Evolutionary conservation across 2,329 filamentous ascomycete genomes (phyloP).

Genomic region (Talaromyces sp.): DNA sequence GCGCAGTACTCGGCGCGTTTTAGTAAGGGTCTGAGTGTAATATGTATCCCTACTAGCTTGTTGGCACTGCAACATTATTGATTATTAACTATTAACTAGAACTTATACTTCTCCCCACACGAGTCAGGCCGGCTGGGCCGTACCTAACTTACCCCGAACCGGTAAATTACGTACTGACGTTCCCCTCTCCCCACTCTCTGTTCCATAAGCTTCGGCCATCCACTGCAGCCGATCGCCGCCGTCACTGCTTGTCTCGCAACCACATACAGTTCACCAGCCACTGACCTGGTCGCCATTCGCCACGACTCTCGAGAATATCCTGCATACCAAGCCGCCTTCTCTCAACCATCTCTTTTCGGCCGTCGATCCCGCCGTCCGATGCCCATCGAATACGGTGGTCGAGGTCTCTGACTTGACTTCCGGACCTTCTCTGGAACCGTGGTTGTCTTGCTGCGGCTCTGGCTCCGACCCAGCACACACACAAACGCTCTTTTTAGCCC

Average conservation of each 20-base stretch:
- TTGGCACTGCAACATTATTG: neutral
- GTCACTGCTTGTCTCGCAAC: neutral
- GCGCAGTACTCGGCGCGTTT: neutral
- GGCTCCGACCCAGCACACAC: neutral
- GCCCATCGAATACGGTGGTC: neutral
- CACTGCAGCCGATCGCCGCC: neutral
- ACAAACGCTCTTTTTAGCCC: neutral
- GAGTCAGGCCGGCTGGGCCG: neutral
- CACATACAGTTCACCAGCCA: neutral
- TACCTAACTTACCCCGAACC: neutral
- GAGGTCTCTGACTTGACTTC: neutral
- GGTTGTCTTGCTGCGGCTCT: constrained; percentile 9
- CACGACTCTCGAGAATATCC: neutral
- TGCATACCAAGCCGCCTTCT: neutral
- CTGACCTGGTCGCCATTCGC: neutral
- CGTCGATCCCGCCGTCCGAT: neutral
- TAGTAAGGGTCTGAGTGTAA: neutral
- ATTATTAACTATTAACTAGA: no score
- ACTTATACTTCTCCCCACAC: neutral
- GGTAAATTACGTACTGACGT: neutral
- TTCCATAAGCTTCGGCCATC: neutral
- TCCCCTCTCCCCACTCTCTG: neutral
- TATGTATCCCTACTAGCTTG: neutral
- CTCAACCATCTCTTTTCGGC: neutral
- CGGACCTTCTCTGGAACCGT: constrained; percentile 8